Percentiles rank a stretch among this genome's conserved stretches.
These are phyloP conservation scores for Arthrobotrys megalospora DNA, from an alignment of 2,329 filamentous ascomycete species.

Conservation along the genomic window DNA sequence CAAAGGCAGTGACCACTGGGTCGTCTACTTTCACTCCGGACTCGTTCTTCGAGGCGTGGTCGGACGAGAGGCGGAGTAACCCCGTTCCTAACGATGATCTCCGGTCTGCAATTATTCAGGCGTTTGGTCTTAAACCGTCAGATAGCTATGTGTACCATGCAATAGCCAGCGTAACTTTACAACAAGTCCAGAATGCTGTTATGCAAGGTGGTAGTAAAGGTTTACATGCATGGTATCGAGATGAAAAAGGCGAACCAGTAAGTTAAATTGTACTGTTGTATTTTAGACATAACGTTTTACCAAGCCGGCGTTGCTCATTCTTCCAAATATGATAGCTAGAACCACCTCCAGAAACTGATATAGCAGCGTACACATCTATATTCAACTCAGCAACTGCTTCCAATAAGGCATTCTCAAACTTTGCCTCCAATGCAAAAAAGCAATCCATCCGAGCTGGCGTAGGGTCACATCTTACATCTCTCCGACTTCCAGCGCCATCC, in stretches of 20 bases:
- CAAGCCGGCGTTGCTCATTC: conserved; percentile 61
- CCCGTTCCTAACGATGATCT: conserved; percentile 69
- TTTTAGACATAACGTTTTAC: background rate
- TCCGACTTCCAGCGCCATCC: conserved; percentile 70
- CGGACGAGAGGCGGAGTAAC: conserved; percentile 66
- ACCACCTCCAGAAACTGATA: conserved; percentile 73
- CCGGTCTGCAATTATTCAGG: conserved; percentile 69
- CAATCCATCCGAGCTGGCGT: conserved; percentile 74
- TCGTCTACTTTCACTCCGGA: conserved; percentile 70
- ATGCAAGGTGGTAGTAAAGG: conserved; percentile 69
- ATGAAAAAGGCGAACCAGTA: conserved; percentile 67
- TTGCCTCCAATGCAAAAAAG: conserved; percentile 77
- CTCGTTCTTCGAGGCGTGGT: conserved; percentile 69
- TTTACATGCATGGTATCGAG: conserved; percentile 72
- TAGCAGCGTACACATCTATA: conserved; percentile 77
- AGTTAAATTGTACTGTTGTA: conserved; percentile 36
- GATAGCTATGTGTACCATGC: conserved; percentile 72
- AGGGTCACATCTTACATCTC: conserved; percentile 72
- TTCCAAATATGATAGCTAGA: conserved; percentile 50
- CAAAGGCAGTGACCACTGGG: conserved; percentile 66
- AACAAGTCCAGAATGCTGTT: conserved; percentile 71
- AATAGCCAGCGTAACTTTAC: conserved; percentile 70
- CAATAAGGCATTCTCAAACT: conserved; percentile 75
- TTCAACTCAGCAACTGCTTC: conserved; percentile 76
- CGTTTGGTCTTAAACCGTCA: conserved; percentile 69